Evolutionary conservation across 129 eudicot genomes (phyloP).

Genomic region (Solidago caesia): DNA sequence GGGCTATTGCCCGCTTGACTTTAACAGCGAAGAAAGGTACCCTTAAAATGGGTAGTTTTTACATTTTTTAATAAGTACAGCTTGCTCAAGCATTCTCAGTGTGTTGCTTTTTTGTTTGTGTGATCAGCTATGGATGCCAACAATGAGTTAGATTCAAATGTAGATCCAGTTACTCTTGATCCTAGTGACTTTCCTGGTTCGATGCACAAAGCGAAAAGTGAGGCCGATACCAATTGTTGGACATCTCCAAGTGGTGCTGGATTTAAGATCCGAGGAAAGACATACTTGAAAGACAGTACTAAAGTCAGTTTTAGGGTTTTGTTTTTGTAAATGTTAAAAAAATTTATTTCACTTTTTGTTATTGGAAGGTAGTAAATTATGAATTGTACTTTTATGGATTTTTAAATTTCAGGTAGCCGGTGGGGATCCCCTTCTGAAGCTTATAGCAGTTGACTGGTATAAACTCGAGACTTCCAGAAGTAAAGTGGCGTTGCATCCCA

Average conservation of each 20-base stretch:
- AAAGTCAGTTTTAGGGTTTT: conserved; percentile 49
- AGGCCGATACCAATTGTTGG: conserved; percentile 81
- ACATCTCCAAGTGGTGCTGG: conserved; percentile 82
- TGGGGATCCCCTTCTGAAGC: conserved; percentile 94
- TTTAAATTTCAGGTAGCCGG: conserved; percentile 62
- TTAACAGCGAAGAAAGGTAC: conserved; percentile 56
- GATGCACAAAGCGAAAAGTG: conserved; percentile 72
- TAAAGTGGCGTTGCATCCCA: conserved; percentile 89
- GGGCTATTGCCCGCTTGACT: conserved; percentile 74
- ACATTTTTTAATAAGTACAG: neutral
- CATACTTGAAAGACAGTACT: conserved; percentile 70
- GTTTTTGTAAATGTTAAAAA: neutral
- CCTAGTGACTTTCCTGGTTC: conserved; percentile 60
- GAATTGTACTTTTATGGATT: neutral
- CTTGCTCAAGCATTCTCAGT: conserved; percentile 10
- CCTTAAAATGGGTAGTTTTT: neutral
- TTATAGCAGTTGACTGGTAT: conserved; percentile 96
- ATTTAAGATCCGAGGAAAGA: conserved; percentile 88
- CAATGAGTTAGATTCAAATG: conserved; percentile 52
- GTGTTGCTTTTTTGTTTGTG: neutral
- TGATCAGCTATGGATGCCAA: conserved; percentile 43
- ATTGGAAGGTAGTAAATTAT: too few species aligned
- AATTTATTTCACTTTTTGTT: too few species aligned
- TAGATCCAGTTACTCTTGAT: conserved; percentile 52
- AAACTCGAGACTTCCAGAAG: conserved; percentile 57